Percentiles rank a stretch among this genome's conserved stretches.
phyloP scores from a whole-genome alignment of 2,329 filamentous ascomycete genomes.

The Pseudogymnoascus sp. region DNA sequence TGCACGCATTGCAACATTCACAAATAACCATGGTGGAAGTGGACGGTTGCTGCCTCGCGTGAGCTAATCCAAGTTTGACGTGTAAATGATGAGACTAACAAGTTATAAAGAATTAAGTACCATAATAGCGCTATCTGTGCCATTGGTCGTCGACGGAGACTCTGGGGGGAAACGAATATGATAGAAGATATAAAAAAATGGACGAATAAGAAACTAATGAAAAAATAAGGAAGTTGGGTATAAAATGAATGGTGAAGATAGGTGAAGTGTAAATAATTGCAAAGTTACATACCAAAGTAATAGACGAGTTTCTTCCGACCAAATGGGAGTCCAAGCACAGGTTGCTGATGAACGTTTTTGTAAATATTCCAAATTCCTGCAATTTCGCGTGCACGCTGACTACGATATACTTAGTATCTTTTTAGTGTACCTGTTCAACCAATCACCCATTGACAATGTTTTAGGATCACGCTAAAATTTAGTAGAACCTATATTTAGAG shows the following conservation, averaged over 20 bases:
- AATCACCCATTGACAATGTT: not conserved
- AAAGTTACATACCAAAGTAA: not conserved
- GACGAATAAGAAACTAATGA: not conserved
- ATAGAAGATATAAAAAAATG: not conserved
- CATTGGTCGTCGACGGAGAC: not conserved
- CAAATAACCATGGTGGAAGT: not conserved
- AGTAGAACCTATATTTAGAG: not conserved
- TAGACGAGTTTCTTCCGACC: not conserved
- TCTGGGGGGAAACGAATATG: not conserved
- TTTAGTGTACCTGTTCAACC: not conserved
- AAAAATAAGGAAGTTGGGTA: not conserved
- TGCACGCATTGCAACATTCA: conserved; percentile 8
- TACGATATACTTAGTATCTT: not conserved
- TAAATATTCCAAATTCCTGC: not conserved
- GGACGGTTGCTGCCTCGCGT: not conserved
- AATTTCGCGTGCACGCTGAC: not conserved
- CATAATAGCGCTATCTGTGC: conserved; percentile 2
- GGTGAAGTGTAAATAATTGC: not conserved
- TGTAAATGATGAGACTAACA: not conserved
- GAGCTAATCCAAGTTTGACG: not conserved
- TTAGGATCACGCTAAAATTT: not conserved
- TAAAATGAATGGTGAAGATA: not conserved
- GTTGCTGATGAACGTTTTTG: not conserved
- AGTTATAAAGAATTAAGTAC: not conserved
- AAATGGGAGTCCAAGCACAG: not conserved